Evolutionary conservation across 495 filamentous ascomycete species (phyloP).

Genomic region (Penicillium antarcticum): DNA sequence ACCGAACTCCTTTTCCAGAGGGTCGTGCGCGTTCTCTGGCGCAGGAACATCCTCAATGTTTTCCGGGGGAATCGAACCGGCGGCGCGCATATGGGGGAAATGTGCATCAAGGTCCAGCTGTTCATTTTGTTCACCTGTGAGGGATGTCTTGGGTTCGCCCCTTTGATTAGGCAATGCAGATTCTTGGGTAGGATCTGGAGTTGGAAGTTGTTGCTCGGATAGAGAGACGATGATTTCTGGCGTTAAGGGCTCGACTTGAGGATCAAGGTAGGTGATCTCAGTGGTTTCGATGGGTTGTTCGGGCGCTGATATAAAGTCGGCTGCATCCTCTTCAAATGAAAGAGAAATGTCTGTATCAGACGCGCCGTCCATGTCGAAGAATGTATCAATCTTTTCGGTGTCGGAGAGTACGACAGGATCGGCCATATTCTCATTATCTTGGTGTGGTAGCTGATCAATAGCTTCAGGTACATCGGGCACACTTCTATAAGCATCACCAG

Average conservation of each 20-base stretch:
- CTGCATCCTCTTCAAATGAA: neutral
- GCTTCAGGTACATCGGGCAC: neutral
- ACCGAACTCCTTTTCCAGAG: too few relatives aligned
- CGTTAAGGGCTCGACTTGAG: too few relatives aligned
- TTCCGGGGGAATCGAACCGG: neutral
- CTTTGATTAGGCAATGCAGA: neutral
- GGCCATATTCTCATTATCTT: neutral
- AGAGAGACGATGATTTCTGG: too few relatives aligned
- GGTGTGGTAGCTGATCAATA: neutral
- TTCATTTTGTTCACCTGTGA: slow-evolving; percentile 11
- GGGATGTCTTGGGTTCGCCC: slow-evolving; percentile 1
- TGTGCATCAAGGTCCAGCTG: neutral
- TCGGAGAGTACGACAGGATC: neutral
- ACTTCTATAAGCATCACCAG: neutral
- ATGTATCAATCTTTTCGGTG: neutral
- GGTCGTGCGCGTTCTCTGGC: neutral
- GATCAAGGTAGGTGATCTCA: neutral
- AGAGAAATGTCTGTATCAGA: neutral
- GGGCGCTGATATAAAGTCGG: neutral
- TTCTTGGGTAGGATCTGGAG: slow-evolving; percentile 24
- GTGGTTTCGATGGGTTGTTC: neutral
- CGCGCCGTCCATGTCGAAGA: neutral
- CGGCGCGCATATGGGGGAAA: neutral
- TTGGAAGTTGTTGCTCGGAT: slow-evolving; percentile 15
- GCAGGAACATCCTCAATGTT: slow-evolving; percentile 3